Percentiles rank a stretch among this genome's conserved stretches.
These are phyloP conservation scores for Hygrophila difformis DNA, from an alignment of 257 asterid genomes.

Conservation along the genomic window DNA sequence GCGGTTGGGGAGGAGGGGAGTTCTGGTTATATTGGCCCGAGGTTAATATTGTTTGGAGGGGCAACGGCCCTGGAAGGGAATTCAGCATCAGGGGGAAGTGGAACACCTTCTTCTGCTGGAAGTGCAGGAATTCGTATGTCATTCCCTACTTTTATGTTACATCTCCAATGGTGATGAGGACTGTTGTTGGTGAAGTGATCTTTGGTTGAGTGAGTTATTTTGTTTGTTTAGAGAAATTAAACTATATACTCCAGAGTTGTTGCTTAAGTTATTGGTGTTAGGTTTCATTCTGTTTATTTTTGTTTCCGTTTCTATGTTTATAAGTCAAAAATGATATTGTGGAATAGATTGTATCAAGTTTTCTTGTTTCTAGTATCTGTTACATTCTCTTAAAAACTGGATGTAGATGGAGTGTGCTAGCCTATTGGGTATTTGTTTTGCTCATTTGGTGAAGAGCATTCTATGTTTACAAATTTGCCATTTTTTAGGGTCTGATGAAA, in stretches of 20 bases:
- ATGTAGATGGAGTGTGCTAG: background rate
- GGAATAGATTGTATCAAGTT: background rate
- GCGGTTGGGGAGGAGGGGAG: conserved; percentile 95
- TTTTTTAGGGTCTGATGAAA: conserved; percentile 6
- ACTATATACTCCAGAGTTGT: no score
- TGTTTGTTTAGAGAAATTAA: no score
- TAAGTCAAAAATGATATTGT: background rate
- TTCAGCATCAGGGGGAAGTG: conserved; percentile 78
- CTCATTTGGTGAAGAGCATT: conserved; percentile 6
- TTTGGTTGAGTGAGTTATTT: no score
- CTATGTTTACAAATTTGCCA: conserved; percentile 1
- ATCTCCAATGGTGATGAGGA: background rate
- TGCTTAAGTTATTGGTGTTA: background rate
- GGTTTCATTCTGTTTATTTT: conserved; percentile 2
- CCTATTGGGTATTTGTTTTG: background rate
- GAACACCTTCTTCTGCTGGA: conserved; percentile 98
- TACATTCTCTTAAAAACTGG: background rate
- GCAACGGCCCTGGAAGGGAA: conserved; percentile 98
- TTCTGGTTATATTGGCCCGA: conserved; percentile 77
- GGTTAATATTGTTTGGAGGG: conserved; percentile 89
- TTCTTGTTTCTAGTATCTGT: conserved; percentile 2
- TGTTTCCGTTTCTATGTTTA: background rate
- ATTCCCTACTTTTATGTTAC: background rate
- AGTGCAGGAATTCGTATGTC: conserved; percentile 95
- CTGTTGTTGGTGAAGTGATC: conserved; percentile 10